Evolutionary conservation across 106 monocot genomes (phyloP).

Genomic region (Gastrodia elata): DNA sequence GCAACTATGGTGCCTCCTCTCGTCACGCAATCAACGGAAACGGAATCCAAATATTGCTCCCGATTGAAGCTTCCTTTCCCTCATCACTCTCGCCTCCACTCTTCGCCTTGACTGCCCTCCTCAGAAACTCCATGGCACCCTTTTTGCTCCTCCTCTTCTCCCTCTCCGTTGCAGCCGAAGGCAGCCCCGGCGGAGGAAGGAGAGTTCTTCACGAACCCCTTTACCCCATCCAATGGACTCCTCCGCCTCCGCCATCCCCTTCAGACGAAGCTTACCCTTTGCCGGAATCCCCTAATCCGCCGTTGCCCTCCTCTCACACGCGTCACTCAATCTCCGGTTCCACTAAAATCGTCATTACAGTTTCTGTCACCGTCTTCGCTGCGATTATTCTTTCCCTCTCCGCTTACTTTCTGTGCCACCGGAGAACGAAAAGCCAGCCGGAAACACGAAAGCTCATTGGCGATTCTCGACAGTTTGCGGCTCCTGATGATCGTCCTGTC

Average conservation of each 20-base stretch:
- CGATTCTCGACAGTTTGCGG: neutral
- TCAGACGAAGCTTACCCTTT: neutral
- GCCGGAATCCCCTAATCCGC: slow-evolving; percentile 2
- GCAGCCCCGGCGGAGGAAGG: neutral
- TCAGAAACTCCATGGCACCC: slow-evolving; percentile 5
- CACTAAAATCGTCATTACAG: neutral
- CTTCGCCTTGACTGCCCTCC: slow-evolving; percentile 1
- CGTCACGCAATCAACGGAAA: slow-evolving; percentile 6
- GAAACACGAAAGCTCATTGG: slow-evolving; percentile 10
- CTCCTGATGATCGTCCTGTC: neutral
- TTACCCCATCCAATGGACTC: slow-evolving; percentile 29
- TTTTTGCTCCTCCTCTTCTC: slow-evolving; percentile 1
- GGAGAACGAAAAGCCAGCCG: neutral
- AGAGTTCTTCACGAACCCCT: slow-evolving; percentile 29
- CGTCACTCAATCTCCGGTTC: neutral
- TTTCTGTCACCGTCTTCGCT: slow-evolving; percentile 1
- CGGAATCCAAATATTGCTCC: slow-evolving; percentile 16
- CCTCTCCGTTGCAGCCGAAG: neutral
- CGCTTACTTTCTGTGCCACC: slow-evolving; percentile 13
- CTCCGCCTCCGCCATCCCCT: slow-evolving; percentile 16
- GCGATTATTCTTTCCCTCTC: neutral
- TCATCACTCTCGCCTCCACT: neutral
- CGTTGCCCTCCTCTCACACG: neutral
- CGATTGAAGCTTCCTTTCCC: slow-evolving; percentile 10
- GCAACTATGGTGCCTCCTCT: slow-evolving; percentile 6